Evolutionary conservation across 495 filamentous ascomycete species (phyloP).

Genomic region (Neurospora sp.): DNA sequence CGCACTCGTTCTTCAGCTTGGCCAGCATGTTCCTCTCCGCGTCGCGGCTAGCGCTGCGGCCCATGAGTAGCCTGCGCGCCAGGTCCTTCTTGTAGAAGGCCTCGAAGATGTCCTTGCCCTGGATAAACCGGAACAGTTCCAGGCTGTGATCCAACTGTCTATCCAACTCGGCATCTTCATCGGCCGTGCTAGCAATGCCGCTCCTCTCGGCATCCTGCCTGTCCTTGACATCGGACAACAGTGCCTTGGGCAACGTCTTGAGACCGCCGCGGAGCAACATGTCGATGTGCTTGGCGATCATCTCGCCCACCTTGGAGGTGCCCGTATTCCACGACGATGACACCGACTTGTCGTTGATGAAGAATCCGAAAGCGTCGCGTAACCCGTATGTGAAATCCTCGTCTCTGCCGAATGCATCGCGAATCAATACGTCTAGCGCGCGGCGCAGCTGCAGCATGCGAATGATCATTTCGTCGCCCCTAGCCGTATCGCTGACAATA

Average conservation of each 20-base stretch:
- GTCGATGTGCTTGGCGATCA: slow-evolving; percentile 98
- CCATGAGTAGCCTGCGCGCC: slow-evolving; percentile 78
- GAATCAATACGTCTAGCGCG: slow-evolving; percentile 63
- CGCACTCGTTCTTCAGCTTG: slow-evolving; percentile 87
- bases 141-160: slow-evolving; percentile 83
- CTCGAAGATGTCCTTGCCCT: slow-evolving; percentile 96
- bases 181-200: slow-evolving; percentile 46
- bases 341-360: slow-evolving; percentile 80
- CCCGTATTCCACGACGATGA: slow-evolving; percentile 60
- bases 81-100: slow-evolving; percentile 98
- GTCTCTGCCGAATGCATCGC: slow-evolving; percentile 62
- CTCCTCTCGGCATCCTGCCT: slow-evolving; percentile 43
- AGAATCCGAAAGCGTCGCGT: slow-evolving; percentile 72
- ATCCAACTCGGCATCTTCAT: slow-evolving; percentile 85
- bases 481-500: slow-evolving; percentile 71
- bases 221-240: slow-evolving; percentile 41
- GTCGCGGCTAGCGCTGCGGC: slow-evolving; percentile 83
- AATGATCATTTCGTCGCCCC: slow-evolving; percentile 77
- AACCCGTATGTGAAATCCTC: slow-evolving; percentile 64
- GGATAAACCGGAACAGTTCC: slow-evolving; percentile 91
- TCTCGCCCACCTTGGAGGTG: slow-evolving; percentile 90
- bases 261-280: slow-evolving; percentile 75
- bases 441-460: slow-evolving; percentile 74
- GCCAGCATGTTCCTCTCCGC: slow-evolving; percentile 91
- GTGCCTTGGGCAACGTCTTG: slow-evolving; percentile 58